Conservation (phyloP, 202 grass and related monocot genomes). For the Alloteropsis angusta region DNA sequence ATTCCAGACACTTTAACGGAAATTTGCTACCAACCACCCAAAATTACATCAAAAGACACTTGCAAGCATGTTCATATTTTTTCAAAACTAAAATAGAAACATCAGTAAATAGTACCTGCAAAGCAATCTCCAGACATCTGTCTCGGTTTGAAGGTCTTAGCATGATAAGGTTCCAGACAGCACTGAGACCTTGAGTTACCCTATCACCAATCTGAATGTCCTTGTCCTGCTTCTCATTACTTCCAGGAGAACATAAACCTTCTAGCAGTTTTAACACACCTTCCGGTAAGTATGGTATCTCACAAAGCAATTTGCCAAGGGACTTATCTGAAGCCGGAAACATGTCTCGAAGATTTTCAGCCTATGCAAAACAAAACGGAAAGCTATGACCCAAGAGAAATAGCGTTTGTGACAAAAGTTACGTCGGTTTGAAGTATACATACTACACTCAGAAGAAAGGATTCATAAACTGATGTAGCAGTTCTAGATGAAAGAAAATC, state of each 20-base stretch:
- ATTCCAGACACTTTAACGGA: neutral
- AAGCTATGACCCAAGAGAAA: conserved; percentile 16
- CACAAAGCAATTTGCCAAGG: conserved; percentile 80
- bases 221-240: conserved; percentile 75
- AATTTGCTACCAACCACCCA: neutral
- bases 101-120: conserved; percentile 52
- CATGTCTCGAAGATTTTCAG: conserved; percentile 67
- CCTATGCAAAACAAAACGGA: conserved; percentile 38
- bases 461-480: conserved; percentile 94
- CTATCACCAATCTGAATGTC: conserved; percentile 68
- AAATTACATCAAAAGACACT: neutral
- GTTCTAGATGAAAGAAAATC: conserved; percentile 97
- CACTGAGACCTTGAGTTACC: conserved; percentile 93
- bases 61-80: conserved; percentile 9
- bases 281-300: conserved; percentile 80
- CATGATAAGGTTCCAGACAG: conserved; percentile 91
- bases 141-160: conserved; percentile 70
- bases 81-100: neutral
- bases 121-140: conserved; percentile 84
- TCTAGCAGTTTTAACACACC: conserved; percentile 73
- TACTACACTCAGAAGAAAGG: conserved; percentile 82
- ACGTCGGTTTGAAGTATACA: conserved; percentile 21
- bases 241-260: conserved; percentile 74
- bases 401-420: conserved; percentile 7
- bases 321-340: conserved; percentile 86